Evolutionary conservation across 129 eudicot species (phyloP).

Genomic region (Silybum marianum): DNA sequence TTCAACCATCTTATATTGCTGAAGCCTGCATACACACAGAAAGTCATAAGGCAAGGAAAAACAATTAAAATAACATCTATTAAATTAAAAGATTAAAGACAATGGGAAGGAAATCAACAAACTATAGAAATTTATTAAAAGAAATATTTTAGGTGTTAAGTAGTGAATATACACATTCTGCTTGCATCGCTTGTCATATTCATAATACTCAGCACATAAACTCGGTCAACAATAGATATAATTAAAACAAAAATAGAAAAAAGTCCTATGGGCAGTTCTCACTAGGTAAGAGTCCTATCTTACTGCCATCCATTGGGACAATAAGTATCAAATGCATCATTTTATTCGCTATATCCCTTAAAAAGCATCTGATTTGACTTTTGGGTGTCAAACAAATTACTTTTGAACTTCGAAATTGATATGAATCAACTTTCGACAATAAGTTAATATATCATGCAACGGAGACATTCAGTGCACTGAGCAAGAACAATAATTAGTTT

Average conservation of each 20-base stretch:
- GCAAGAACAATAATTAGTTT: not conserved
- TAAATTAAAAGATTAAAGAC: not conserved
- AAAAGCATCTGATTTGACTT: slow-evolving; percentile 1
- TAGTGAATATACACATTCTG: not conserved
- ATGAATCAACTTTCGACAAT: not conserved
- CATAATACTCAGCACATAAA: not conserved
- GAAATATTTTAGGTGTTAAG: not conserved
- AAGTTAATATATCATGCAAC: not conserved
- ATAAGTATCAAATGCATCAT: not conserved
- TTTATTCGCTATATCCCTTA: not conserved
- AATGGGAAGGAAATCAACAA: not conserved
- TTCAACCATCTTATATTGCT: slow-evolving; percentile 88
- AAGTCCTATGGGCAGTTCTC: not conserved
- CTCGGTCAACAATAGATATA: not conserved
- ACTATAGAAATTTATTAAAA: not conserved
- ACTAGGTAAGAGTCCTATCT: not conserved
- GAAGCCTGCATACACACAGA: slow-evolving; percentile 56
- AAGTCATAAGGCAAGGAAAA: not conserved
- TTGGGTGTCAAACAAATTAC: not conserved
- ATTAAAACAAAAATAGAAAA: not conserved
- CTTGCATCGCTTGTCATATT: not conserved
- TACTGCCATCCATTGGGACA: not conserved
- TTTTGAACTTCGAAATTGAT: not conserved
- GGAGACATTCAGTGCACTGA: not conserved
- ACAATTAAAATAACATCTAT: not conserved